Evolutionary conservation across 2,329 filamentous ascomycete genomes (phyloP), one percentile per base, ranked within the genome.

Genomic region (Ascochyta pisi): DNA sequence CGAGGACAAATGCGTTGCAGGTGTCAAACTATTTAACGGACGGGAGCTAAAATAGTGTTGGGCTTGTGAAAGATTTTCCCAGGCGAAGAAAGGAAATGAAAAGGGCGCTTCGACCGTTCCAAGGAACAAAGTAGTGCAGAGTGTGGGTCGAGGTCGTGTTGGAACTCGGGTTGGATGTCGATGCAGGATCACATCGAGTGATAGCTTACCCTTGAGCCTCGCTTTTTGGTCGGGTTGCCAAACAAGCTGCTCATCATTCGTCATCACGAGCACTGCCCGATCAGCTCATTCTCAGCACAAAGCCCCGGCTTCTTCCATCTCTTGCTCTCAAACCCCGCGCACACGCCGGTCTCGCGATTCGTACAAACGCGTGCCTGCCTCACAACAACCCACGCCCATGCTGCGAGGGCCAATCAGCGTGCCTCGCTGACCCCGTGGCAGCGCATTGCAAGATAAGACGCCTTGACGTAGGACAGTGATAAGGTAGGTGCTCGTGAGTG

Each of bases 1-100:
- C 49, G 35, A 49, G 55, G 49, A 58, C 54, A 62, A 62, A 61
- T 54, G 44, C 42, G 54, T 50, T 37, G 47, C 60, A 60, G 60
- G 47, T 60, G 50, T 50, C 50, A 34, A 57, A 55, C 56, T 66
- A 67, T 68, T 65, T 64, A 65, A 67, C 50, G 57, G 46, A 59
- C 68, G 69, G 70, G 68, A 73, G 63, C 70, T 73, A 73, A 68
- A 67, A 60, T 70, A 69, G 68, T 64, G 54, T 51, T 64, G 56
- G 59, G 54, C 58, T 59, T 62, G 43, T 47, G 60, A 64, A 68
- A 68, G 65, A 58, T 60, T 65, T 66, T 66, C 56, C 58, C 59
- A 63, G 62, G 58, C 60, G 48, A 60, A 61, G 62, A 60, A 63
- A 64, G 56, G 59, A 64, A 65, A 70, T 64, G 57, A 59, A 48